A percentile compares a stretch with the other conserved stretches of the same genome.
phyloP scores from a whole-genome alignment of 306 rosid genomes.

The Gynostemma pentaphyllum region DNA sequence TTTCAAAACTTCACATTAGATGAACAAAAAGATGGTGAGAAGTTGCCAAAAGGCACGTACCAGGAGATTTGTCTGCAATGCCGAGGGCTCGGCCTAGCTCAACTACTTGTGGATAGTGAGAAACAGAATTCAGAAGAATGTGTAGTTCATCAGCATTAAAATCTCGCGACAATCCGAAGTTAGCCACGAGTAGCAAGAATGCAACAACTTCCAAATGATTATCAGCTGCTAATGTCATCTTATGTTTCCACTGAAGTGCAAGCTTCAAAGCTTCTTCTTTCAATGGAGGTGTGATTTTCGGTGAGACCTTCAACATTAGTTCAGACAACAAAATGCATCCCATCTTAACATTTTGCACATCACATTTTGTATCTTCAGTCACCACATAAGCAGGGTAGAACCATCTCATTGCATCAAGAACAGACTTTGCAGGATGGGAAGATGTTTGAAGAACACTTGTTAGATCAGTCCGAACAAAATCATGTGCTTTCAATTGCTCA shows the following conservation, averaged over 20 bases:
- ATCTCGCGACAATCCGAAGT: conserved; percentile 20
- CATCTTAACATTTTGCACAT: conserved; percentile 22
- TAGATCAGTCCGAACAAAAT: conserved; percentile 11
- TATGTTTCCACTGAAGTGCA: conserved; percentile 35
- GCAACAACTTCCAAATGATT: conserved; percentile 25
- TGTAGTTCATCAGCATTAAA: conserved; percentile 24
- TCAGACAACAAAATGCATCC: conserved; percentile 30
- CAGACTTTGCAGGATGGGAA: conserved; percentile 27
- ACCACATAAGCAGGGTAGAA: conserved; percentile 21
- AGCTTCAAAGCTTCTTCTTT: conserved; percentile 27
- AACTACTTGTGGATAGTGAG: conserved; percentile 20
- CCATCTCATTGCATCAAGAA: conserved; percentile 30
- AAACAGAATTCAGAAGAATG: conserved; percentile 16
- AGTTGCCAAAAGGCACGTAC: conserved; percentile 22
- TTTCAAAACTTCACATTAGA: neutral
- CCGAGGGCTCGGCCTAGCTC: conserved; percentile 17
- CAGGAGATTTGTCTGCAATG: conserved; percentile 13
- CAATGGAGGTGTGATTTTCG: conserved; percentile 20
- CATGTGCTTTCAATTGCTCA: conserved; percentile 22
- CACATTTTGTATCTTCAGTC: conserved; percentile 11
- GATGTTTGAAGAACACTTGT: conserved; percentile 20
- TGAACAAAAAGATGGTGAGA: neutral
- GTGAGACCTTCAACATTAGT: conserved; percentile 24
- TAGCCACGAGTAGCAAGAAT: conserved; percentile 31
- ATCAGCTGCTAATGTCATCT: conserved; percentile 10